phyloP scores from a whole-genome alignment of 441 rosid species.

The Syzygium malaccense region DNA sequence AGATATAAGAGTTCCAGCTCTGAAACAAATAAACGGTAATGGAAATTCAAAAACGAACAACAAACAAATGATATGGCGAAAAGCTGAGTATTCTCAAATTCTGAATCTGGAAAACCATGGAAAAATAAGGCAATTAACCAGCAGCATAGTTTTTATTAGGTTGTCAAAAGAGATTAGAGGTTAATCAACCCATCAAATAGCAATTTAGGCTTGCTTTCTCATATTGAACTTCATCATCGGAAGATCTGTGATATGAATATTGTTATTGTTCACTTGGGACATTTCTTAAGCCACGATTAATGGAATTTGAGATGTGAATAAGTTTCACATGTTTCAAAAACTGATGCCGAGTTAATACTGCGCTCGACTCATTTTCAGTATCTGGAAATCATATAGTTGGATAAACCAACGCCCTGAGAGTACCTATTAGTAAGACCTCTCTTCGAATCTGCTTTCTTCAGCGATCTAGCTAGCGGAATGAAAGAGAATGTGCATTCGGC shows the following conservation, averaged over 20 bases:
- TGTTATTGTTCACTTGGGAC: neutral
- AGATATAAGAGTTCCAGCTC: conserved; percentile 96
- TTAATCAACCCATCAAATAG: neutral
- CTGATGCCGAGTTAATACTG: neutral
- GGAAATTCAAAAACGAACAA: neutral
- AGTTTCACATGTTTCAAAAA: neutral
- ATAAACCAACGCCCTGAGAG: neutral
- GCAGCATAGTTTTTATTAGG: neutral
- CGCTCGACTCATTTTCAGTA: neutral
- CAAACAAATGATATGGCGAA: neutral
- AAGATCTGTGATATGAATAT: neutral
- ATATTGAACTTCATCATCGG: neutral
- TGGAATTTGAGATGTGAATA: neutral
- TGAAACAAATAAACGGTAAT: conserved; percentile 28
- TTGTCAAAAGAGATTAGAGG: neutral
- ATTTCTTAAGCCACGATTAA: neutral
- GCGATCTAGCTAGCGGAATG: neutral
- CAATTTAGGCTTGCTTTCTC: neutral
- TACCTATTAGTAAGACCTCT: neutral
- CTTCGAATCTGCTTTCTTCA: neutral
- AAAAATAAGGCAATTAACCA: neutral
- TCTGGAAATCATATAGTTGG: neutral
- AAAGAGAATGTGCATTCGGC: neutral
- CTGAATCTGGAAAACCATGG: neutral
- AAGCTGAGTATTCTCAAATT: neutral